Conservation (phyloP, 176 grass and related monocot species). For the Avena atlantica region DNA sequence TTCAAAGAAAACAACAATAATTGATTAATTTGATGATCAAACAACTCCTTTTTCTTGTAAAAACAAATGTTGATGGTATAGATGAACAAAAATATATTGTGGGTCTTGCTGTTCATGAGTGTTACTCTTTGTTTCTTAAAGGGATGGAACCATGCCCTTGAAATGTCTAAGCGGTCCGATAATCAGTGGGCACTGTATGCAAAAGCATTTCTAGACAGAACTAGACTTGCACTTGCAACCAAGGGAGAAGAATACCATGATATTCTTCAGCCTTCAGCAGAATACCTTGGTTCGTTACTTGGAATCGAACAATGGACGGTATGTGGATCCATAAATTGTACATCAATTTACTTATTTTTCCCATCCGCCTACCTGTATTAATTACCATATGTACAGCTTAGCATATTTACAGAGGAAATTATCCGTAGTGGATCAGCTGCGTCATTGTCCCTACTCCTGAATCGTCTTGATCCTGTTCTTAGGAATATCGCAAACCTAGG, state of each 20-base stretch:
- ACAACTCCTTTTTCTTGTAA: neutral
- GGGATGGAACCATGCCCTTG: conserved; percentile 89
- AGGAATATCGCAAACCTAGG: conserved; percentile 84
- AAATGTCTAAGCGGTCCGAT: conserved; percentile 73
- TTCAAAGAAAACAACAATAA: conserved; percentile 5
- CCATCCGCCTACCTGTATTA: conserved; percentile 21
- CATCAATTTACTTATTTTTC: conserved; percentile 27
- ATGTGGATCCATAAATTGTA: conserved; percentile 48
- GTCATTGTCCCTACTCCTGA: conserved; percentile 79
- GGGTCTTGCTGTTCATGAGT: neutral
- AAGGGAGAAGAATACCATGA: conserved; percentile 87
- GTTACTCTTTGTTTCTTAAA: conserved; percentile 47
- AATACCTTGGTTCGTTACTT: conserved; percentile 94
- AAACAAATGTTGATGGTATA: neutral
- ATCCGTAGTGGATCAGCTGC: conserved; percentile 94
- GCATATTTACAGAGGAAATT: conserved; percentile 96
- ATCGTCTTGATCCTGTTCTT: conserved; percentile 92
- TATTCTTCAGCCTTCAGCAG: conserved; percentile 85
- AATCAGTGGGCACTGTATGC: conserved; percentile 90
- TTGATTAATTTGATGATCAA: neutral
- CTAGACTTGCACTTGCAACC: conserved; percentile 84
- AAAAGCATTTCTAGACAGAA: conserved; percentile 97
- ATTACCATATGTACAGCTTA: conserved; percentile 53
- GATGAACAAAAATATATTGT: neutral
- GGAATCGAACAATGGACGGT: conserved; percentile 80